Percentiles rank a stretch among this genome's conserved stretches.
Conservation (phyloP, 2,329 filamentous ascomycete genomes). For the Metarhizium album region DNA sequence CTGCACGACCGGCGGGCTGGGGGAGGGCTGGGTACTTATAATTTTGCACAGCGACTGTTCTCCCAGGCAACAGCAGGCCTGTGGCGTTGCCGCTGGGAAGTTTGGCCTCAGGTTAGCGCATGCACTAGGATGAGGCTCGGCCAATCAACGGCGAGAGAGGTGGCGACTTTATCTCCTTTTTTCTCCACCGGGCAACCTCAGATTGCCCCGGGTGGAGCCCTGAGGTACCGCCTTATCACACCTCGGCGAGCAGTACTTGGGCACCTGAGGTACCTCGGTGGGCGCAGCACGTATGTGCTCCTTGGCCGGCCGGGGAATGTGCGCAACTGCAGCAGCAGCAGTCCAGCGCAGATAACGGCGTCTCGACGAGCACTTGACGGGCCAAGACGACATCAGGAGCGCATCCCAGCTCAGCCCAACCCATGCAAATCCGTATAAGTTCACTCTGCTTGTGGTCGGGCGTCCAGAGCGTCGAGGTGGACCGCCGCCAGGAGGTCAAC, state of each 20-base stretch:
- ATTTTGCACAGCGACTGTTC: conserved; percentile 32
- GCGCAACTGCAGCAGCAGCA: not conserved
- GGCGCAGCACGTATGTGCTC: no score
- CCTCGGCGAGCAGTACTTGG: conserved; percentile 13
- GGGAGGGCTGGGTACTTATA: conserved; percentile 47
- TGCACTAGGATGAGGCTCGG: conserved; percentile 19
- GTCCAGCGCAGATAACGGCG: no score
- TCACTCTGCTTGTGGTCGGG: not conserved
- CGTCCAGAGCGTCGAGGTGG: not conserved
- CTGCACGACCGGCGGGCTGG: conserved; percentile 37
- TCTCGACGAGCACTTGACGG: no score
- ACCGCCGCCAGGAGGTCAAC: not conserved
- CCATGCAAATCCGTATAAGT: no score
- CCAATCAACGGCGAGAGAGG: conserved; percentile 27
- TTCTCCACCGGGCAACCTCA: conserved; percentile 20
- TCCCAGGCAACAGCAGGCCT: conserved; percentile 33
- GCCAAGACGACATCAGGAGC: no score
- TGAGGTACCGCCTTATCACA: conserved; percentile 28
- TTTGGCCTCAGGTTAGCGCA: conserved; percentile 26
- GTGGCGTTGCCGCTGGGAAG: conserved; percentile 32
- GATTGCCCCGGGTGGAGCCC: conserved; percentile 21
- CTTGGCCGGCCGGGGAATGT: not conserved
- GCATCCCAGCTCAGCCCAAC: no score
- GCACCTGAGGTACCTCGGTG: no score
- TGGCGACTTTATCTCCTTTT: conserved; percentile 30